Conservation (phyloP, 192 early-diverging fungal genomes). For the Gigaspora rosea region DNA sequence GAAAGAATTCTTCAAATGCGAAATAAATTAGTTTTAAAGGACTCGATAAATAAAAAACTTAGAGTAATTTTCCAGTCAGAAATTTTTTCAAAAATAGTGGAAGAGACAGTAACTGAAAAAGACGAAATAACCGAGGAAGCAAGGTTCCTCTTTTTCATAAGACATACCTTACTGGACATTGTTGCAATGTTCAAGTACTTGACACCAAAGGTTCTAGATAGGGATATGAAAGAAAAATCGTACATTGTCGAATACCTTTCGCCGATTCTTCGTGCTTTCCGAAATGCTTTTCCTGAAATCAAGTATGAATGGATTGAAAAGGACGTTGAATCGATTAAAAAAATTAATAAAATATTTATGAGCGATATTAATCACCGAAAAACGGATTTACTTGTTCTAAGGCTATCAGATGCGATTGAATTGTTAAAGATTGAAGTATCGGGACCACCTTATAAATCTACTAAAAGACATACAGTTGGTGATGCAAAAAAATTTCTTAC, state of each 20-base stretch:
- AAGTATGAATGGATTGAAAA: conserved; percentile 23
- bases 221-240: conserved; percentile 7
- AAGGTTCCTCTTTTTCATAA: conserved; percentile 21
- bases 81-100: neutral
- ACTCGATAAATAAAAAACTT: neutral
- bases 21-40: conserved; percentile 9
- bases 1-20: neutral
- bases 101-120: neutral
- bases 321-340: neutral
- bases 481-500: conserved; percentile 30
- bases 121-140: neutral
- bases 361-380: neutral
- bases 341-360: neutral
- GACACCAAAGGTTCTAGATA: neutral
- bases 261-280: neutral
- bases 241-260: conserved; percentile 25
- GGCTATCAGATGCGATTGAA: conserved; percentile 14
- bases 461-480: conserved; percentile 5
- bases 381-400: conserved; percentile 18
- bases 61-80: conserved; percentile 4
- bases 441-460: conserved; percentile 16
- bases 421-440: conserved; percentile 24
- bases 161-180: conserved; percentile 7
- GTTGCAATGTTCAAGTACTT: conserved; percentile 11
- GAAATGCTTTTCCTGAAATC: conserved; percentile 24